These are phyloP conservation scores for Rossbeevera mucosa DNA, from an alignment of 768 basidiomycete species.

Conservation along the genomic window DNA sequence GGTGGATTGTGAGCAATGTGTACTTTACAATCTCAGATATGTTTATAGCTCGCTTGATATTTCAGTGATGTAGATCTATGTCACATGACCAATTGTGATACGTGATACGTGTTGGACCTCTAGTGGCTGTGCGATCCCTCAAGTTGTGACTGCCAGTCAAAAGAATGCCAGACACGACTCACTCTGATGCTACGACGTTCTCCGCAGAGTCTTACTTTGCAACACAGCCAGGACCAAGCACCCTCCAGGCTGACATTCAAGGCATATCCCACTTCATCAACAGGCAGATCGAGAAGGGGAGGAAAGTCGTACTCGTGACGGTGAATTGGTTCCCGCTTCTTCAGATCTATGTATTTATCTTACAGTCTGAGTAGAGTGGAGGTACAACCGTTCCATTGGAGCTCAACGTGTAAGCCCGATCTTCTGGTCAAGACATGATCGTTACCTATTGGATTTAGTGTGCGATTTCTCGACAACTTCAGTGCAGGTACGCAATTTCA, in stretches of 20 bases:
- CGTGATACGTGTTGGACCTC: neutral
- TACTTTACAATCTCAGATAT: too few relatives aligned
- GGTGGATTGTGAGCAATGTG: too few relatives aligned
- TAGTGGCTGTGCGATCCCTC: slow-evolving; percentile 12
- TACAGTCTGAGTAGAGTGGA: slow-evolving; percentile 63
- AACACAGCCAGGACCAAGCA: slow-evolving; percentile 74
- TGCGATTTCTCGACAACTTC: slow-evolving; percentile 98
- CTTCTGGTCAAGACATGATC: slow-evolving; percentile 3
- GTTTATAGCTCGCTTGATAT: too few relatives aligned
- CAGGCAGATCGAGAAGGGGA: slow-evolving; percentile 57
- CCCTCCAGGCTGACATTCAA: slow-evolving; percentile 63
- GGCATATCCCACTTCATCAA: slow-evolving; percentile 65
- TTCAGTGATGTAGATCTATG: too few relatives aligned
- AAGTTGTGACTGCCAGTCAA: neutral
- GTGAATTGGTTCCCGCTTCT: slow-evolving; percentile 43
- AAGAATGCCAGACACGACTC: slow-evolving; percentile 17
- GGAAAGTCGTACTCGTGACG: slow-evolving; percentile 89
- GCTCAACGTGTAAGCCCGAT: slow-evolving; percentile 87
- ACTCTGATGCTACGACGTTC: slow-evolving; percentile 39
- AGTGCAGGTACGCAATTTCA: slow-evolving; percentile 69
- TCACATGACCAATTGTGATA: too few relatives aligned
- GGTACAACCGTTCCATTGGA: slow-evolving; percentile 97
- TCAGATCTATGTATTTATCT: slow-evolving; percentile 11
- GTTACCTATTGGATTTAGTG: slow-evolving; percentile 47
- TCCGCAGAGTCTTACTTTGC: slow-evolving; percentile 89